Percentiles rank a stretch among this genome's conserved stretches.
phyloP scores from a whole-genome alignment of 441 rosid genomes.

The Lagerstroemia fauriei region DNA sequence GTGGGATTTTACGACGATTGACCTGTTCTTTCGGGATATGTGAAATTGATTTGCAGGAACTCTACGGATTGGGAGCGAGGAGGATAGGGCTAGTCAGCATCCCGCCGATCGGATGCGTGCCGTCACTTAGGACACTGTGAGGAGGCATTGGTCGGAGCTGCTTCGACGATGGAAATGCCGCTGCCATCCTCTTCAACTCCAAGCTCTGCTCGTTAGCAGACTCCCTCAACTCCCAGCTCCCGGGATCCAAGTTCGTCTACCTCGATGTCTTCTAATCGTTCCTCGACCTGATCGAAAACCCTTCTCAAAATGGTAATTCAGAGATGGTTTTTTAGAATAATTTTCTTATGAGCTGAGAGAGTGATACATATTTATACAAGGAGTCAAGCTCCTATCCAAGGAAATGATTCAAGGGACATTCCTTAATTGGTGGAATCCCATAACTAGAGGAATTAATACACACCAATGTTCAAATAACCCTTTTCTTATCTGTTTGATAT shows the following conservation, averaged over 20 bases:
- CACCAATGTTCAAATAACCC: neutral
- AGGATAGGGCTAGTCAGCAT: slow-evolving; percentile 51
- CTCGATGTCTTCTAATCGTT: slow-evolving; percentile 40
- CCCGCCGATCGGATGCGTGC: slow-evolving; percentile 67
- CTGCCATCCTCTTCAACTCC: slow-evolving; percentile 45
- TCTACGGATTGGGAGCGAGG: slow-evolving; percentile 58
- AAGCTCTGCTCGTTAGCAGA: slow-evolving; percentile 43
- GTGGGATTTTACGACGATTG: too few relatives aligned
- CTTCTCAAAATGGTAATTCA: slow-evolving; percentile 41
- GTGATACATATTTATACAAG: too few relatives aligned
- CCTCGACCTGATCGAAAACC: slow-evolving; percentile 39
- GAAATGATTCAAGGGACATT: too few relatives aligned
- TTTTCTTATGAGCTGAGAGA: too few relatives aligned
- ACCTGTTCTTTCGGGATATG: slow-evolving; percentile 12
- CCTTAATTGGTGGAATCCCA: too few relatives aligned
- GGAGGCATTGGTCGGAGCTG: slow-evolving; percentile 57
- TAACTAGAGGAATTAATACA: too few relatives aligned
- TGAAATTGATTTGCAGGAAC: slow-evolving; percentile 33
- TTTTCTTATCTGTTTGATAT: neutral
- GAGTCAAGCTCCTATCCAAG: too few relatives aligned
- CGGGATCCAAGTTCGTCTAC: slow-evolving; percentile 28
- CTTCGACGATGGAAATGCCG: slow-evolving; percentile 38
- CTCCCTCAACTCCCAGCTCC: slow-evolving; percentile 36
- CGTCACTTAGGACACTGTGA: slow-evolving; percentile 52
- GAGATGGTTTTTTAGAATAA: too few relatives aligned